Evolutionary conservation across 768 basidiomycete species (phyloP).

Genomic region (Trametes punicea): DNA sequence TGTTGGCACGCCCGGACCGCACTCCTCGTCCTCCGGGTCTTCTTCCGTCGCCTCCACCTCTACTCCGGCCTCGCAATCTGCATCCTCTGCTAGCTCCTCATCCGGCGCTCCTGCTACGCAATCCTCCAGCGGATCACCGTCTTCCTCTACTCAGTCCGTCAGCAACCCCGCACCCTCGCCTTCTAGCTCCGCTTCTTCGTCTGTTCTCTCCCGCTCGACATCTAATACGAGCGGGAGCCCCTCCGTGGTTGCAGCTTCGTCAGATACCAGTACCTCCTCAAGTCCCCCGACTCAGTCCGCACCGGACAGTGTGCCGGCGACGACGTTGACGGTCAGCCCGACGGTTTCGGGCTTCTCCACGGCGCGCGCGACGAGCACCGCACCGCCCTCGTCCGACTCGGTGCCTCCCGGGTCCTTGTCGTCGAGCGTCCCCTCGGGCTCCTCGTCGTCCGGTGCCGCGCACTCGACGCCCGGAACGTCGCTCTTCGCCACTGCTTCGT

Average conservation of each 20-base stretch:
- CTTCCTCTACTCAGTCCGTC: neutral
- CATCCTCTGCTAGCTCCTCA: neutral
- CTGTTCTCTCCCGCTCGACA: neutral
- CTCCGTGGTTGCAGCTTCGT: neutral
- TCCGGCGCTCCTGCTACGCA: neutral
- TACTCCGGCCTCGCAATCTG: neutral
- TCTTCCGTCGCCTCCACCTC: neutral
- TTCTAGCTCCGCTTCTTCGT: neutral
- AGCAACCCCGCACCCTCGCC: neutral
- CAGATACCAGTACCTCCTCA: neutral
- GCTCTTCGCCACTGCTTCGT: neutral
- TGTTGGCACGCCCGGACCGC: conserved; percentile 22
- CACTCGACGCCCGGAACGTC: neutral
- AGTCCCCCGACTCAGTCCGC: neutral
- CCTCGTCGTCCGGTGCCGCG: neutral
- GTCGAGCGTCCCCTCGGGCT: neutral
- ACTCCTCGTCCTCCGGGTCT: neutral
- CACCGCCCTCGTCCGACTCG: neutral
- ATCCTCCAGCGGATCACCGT: neutral
- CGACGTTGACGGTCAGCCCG: neutral
- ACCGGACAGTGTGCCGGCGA: neutral
- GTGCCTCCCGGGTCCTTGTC: neutral
- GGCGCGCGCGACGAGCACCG: neutral
- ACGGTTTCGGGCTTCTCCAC: neutral
- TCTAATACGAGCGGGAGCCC: neutral